A percentile compares a stretch with the other conserved stretches of the same genome.
These are phyloP conservation scores for Dovyalis caffra DNA, from an alignment of 345 rosid genomes.

Conservation along the genomic window DNA sequence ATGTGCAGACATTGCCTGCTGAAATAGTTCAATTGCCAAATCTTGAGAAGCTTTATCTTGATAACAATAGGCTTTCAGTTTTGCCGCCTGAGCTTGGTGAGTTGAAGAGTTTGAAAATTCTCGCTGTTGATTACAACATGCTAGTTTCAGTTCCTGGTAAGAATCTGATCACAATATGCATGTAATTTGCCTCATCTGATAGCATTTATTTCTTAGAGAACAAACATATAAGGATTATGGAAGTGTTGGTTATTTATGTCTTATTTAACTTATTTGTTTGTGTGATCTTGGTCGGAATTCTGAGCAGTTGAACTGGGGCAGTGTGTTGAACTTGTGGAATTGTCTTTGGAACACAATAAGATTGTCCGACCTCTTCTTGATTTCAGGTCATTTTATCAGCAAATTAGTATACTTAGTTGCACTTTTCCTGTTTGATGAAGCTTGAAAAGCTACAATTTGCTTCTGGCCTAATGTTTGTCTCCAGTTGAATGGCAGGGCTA, in stretches of 20 bases:
- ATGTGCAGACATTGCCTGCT: slow-evolving; percentile 73
- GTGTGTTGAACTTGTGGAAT: slow-evolving; percentile 73
- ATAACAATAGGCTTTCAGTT: slow-evolving; percentile 67
- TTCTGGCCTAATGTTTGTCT: slow-evolving; percentile 38
- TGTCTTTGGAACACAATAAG: slow-evolving; percentile 93
- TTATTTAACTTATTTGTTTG: slow-evolving; percentile 9
- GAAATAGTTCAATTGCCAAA: slow-evolving; percentile 72
- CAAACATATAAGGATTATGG: no score
- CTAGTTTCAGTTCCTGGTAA: slow-evolving; percentile 94
- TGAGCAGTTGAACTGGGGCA: slow-evolving; percentile 86
- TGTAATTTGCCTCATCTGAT: background rate
- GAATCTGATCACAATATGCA: slow-evolving; percentile 9
- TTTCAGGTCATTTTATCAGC: slow-evolving; percentile 71
- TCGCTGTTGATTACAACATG: slow-evolving; percentile 72
- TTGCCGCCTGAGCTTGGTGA: slow-evolving; percentile 93
- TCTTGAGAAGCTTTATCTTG: slow-evolving; percentile 87
- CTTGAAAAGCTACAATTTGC: slow-evolving; percentile 12
- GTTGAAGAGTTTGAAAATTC: slow-evolving; percentile 67
- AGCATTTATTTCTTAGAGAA: no score
- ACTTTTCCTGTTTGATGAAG: slow-evolving; percentile 15
- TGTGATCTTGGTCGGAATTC: slow-evolving; percentile 27
- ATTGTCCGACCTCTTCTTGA: slow-evolving; percentile 97
- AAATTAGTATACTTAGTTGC: slow-evolving; percentile 15
- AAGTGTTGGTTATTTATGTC: slow-evolving; percentile 1
- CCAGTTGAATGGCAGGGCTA: slow-evolving; percentile 70